Evolutionary conservation across 2,329 filamentous ascomycete genomes (phyloP), one percentile per base, ranked within the genome.

Genomic region (Colletotrichum melonis): DNA sequence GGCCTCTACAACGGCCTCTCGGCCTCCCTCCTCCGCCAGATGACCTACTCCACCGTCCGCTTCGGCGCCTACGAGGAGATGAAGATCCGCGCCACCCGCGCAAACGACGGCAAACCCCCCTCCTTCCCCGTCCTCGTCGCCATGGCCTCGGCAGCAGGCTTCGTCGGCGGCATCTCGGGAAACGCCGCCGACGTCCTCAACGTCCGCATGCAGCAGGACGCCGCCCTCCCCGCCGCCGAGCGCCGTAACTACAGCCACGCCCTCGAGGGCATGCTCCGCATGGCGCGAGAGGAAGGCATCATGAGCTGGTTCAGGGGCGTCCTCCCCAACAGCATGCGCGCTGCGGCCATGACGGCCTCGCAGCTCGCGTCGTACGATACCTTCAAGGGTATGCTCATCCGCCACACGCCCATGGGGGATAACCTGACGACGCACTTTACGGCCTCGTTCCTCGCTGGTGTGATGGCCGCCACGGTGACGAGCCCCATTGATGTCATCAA

Each of bases 171-270:
- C 63, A 85, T 98, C 59, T 94, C 93, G 6, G 97, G 97, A 76
- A 99, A 98, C 84, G 95, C 95, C 3, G 96, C 95, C 76, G 97
- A 99, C 82, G 95, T 99, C 42, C 88, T 98, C 79, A 99, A 99
- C 84, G 97, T 99, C 63, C 94, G 97, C 76, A 99, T 99, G 97
- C 97, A 99, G 85, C 94, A 97, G 84, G 97, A 92, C 79, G 92
- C 94, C 2, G 91, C 95, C 0, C 90, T 98, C 1, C 93, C 95
- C 0, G 79, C 85, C 1, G 88, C 88, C 5, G 86, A 97, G 79
- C 91, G 94, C 60, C 90, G 96, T 69, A 97, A 97, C 83, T 99
- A 99, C 86, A 92, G 91, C 75, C 90, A 98, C 82, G 97, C 95
- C 3, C 82, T 98, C 60, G 92, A 98, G 80, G 97, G 97, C 32